Conservation (phyloP, 208 protist genomes). For the Leishmania turanica region DNA sequence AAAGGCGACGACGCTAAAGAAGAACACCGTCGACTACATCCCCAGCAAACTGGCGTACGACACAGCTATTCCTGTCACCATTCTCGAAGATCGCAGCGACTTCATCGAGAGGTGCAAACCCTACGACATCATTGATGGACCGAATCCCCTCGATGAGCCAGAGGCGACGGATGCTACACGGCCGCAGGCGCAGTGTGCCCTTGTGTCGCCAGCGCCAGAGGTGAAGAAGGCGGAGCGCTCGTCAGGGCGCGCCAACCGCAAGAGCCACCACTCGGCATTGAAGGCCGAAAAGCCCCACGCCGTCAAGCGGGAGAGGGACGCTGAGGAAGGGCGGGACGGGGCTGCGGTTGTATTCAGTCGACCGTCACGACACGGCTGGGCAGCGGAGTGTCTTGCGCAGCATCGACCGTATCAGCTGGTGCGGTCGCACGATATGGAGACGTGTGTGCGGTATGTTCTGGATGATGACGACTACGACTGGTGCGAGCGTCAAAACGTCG, state of each 20-base stretch:
- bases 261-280: slow-evolving; percentile 7
- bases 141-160: slow-evolving; percentile 45
- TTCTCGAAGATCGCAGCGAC: slow-evolving; percentile 37
- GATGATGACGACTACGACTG: slow-evolving; percentile 75
- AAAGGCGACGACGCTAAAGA: slow-evolving; percentile 18
- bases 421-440: slow-evolving; percentile 44
- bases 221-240: not conserved
- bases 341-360: slow-evolving; percentile 4
- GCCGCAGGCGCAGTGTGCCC: not conserved
- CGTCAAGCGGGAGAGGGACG: slow-evolving; percentile 8
- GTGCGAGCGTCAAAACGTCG: slow-evolving; percentile 41
- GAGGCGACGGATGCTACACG: not conserved
- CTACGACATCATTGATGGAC: slow-evolving; percentile 70
- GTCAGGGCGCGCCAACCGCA: slow-evolving; percentile 5
- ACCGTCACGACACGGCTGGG: slow-evolving; percentile 36
- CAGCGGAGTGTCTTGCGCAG: slow-evolving; percentile 22
- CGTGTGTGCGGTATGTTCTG: slow-evolving; percentile 55
- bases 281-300: slow-evolving; percentile 1
- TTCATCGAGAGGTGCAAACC: slow-evolving; percentile 55
- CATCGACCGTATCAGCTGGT: slow-evolving; percentile 56
- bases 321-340: not conserved
- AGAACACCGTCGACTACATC: slow-evolving; percentile 56
- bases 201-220: not conserved
- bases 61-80: slow-evolving; percentile 57
- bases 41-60: slow-evolving; percentile 55